phyloP scores from a whole-genome alignment of 345 rosid genomes.

The Ceriops decandra region DNA sequence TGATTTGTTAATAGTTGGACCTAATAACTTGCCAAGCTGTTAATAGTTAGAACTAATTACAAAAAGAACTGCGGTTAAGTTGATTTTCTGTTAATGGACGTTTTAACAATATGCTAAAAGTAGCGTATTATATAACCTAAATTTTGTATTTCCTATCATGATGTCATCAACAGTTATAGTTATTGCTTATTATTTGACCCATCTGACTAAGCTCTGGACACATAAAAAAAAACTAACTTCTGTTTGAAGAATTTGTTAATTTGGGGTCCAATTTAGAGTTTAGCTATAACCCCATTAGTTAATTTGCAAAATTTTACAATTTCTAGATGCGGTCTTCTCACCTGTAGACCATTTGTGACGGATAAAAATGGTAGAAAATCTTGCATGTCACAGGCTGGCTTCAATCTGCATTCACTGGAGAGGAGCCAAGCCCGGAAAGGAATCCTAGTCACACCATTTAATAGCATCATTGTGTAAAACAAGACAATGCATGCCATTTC shows the following conservation, averaged over 20 bases:
- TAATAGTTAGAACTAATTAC: no score
- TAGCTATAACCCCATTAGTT: no score
- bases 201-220: no score
- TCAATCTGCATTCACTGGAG: slow-evolving; percentile 7
- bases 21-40: no score
- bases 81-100: background rate
- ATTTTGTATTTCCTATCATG: background rate
- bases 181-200: background rate
- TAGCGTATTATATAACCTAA: background rate
- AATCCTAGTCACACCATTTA: background rate
- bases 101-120: background rate
- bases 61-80: no score
- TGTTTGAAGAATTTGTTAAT: no score
- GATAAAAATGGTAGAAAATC: background rate
- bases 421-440: slow-evolving; percentile 5
- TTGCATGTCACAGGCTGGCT: slow-evolving; percentile 4
- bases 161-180: background rate
- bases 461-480: background rate
- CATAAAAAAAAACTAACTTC: no score
- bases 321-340: background rate
- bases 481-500: background rate
- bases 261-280: no score
- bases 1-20: no score
- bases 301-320: no score
- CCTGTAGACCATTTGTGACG: background rate